Conservation (phyloP, 805 yeast genomes). For the Kuraishia floccosa region DNA sequence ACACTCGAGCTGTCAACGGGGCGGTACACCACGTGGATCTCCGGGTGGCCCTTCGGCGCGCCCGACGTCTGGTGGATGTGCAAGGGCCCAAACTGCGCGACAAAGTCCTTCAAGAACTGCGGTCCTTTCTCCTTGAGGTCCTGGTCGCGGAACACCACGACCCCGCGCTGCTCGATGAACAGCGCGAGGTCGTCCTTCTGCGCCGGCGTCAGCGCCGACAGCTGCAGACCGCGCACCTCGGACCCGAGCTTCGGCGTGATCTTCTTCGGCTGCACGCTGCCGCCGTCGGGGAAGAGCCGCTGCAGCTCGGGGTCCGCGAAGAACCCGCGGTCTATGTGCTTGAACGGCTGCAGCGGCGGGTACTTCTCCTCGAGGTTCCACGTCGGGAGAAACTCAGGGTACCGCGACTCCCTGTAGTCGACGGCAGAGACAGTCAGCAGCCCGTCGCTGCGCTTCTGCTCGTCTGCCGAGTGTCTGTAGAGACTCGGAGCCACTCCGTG, state of each 20-base stretch:
- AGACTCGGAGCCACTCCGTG: too few species aligned
- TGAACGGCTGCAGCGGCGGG: constrained; percentile 39
- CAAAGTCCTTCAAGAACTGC: constrained; percentile 25
- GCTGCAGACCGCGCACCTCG: constrained; percentile 24
- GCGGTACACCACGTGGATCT: constrained; percentile 27
- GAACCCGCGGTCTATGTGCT: constrained; percentile 46
- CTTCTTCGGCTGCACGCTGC: constrained; percentile 6
- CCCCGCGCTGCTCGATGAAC: constrained; percentile 34
- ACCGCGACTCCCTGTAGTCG: constrained; percentile 21
- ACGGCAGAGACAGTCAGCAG: constrained; percentile 30
- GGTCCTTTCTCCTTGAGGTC: constrained; percentile 28
- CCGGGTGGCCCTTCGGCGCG: constrained; percentile 29
- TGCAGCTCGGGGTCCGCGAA: constrained; percentile 45
- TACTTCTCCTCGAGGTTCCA: constrained; percentile 52
- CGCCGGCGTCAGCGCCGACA: constrained; percentile 23
- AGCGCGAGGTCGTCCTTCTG: constrained; percentile 37
- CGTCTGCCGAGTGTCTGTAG: too few species aligned
- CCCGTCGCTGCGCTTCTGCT: too few species aligned
- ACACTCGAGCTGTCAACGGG: constrained; percentile 17
- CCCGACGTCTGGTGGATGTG: constrained; percentile 41
- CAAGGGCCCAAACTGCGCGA: constrained; percentile 30
- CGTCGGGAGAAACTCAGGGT: constrained; percentile 54
- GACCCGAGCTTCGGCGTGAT: constrained; percentile 34
- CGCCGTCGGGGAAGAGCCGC: constrained; percentile 25
- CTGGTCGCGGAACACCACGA: constrained; percentile 32